These are phyloP conservation scores for Cyphellophora attinorum DNA, from an alignment of 2,329 filamentous ascomycete species.

Conservation along the genomic window DNA sequence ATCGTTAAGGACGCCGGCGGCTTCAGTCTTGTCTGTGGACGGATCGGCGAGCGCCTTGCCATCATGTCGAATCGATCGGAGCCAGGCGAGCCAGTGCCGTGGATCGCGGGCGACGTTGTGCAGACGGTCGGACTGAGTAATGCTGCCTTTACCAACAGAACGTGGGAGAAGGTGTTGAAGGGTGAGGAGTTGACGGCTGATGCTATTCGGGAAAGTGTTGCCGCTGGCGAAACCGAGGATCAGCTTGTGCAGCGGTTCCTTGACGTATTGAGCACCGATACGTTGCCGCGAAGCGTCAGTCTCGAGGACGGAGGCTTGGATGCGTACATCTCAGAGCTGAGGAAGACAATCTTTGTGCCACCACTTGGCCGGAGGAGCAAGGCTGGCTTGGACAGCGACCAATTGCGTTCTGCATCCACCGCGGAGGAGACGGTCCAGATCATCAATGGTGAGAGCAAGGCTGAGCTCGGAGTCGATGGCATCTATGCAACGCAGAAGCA, in stretches of 20 bases:
- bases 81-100: conserved; percentile 39
- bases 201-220: conserved; percentile 37
- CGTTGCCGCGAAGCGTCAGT: conserved; percentile 37
- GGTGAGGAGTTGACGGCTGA: conserved; percentile 45
- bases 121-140: conserved; percentile 54
- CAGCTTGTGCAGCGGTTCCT: conserved; percentile 44
- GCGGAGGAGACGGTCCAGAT: conserved; percentile 20
- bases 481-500: conserved; percentile 58
- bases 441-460: conserved; percentile 7
- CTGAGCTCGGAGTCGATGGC: conserved; percentile 31
- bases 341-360: conserved; percentile 54
- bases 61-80: conserved; percentile 55
- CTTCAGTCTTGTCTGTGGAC: conserved; percentile 53
- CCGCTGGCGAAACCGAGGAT: conserved; percentile 34
- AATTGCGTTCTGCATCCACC: conserved; percentile 28
- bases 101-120: conserved; percentile 36
- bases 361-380: conserved; percentile 40
- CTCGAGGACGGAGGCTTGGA: conserved; percentile 36
- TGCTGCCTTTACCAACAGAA: conserved; percentile 47
- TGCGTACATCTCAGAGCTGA: conserved; percentile 45
- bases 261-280: conserved; percentile 44
- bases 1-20: conserved; percentile 50
- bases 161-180: conserved; percentile 53
- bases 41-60: conserved; percentile 43
- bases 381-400: conserved; percentile 22